A percentile compares a stretch with the other conserved stretches of the same genome.
These are phyloP conservation scores for Gardenia jasminoides DNA, from an alignment of 257 asterid genomes.

Conservation along the genomic window DNA sequence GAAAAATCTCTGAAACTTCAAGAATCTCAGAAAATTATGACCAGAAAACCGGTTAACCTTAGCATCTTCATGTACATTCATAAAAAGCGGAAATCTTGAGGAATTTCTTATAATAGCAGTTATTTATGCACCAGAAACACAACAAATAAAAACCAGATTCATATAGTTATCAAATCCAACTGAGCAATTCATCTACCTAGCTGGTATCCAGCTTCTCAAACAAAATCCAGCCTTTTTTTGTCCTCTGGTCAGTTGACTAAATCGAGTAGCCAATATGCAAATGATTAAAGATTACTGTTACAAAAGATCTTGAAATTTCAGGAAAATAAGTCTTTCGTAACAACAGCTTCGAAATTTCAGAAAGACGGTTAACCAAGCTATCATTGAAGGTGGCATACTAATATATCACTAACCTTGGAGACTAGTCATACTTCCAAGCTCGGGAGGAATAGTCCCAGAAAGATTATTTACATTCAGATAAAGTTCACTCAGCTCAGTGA, in stretches of 20 bases:
- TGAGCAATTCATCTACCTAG: neutral
- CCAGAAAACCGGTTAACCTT: neutral
- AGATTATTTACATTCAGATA: constrained; percentile 74
- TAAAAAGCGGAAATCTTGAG: neutral
- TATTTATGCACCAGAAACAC: neutral
- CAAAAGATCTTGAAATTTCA: neutral
- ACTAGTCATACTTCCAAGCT: constrained; percentile 76
- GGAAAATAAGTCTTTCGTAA: neutral
- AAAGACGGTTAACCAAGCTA: neutral
- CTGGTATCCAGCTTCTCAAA: neutral
- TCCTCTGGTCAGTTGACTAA: neutral
- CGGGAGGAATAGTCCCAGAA: constrained; percentile 59
- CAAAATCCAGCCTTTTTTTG: neutral
- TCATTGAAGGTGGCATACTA: neutral
- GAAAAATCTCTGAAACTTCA: neutral
- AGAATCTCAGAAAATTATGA: neutral
- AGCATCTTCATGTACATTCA: neutral
- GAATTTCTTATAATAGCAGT: neutral
- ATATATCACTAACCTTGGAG: constrained; percentile 62
- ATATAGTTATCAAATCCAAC: neutral
- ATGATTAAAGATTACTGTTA: neutral
- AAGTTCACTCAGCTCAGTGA: constrained; percentile 74
- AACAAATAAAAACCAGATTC: neutral
- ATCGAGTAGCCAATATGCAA: neutral
- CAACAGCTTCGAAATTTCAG: neutral